Base-by-base conservation (phyloP, 306 rosid species). In the Cicer chorassanicum region DNA sequence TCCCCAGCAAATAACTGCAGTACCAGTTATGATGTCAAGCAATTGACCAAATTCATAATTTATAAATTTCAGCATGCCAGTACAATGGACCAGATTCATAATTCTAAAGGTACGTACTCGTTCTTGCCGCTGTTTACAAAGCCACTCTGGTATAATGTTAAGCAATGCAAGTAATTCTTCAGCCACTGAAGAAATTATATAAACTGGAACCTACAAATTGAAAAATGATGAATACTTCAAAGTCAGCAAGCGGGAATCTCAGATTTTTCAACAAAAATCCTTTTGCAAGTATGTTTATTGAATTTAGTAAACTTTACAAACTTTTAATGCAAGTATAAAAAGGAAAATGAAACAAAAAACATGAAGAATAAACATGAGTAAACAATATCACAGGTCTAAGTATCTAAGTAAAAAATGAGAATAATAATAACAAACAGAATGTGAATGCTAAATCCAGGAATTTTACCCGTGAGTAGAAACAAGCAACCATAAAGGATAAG, bases 91-190 rank as follows among this genome's bases (percentile, higher is more conserved):
- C 68, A 74, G 78, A 41, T 40, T 77, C 39, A 46, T 62, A 65
- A 69, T 78, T 57, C 4, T 11, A 82, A 65, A 60, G 42, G 65
- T 21, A 21, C 49, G 48, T 69, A 89, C 98, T 87, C 80, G 89
- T 80, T 84, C 91, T 84, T 88, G 97, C 74, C 93, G 79, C 65
- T 85, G 83, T 76, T 84, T 85, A 80, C 89, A 85, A 75, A 93
- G 85, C 98, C 96, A 93, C 74, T 93, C 98, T 15, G 98, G 96
- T 73, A 91, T 85, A 71, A 84, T 73, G 81, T 89, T 88, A 69
- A 87, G 86, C 70, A 84, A 85, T 66, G 93, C 87, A 77, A 93
- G 80, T 77, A 93, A 82, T 70, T 91, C 92, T 84, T 93, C 89
- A n/a, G 92, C 91, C 57, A 88, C 85, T 15, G 91, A 93, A 68